Evolutionary conservation across 164 flowering plant genomes (phyloP), one percentile per base, ranked within the genome.

Genomic region (Dillenia turbinata): DNA sequence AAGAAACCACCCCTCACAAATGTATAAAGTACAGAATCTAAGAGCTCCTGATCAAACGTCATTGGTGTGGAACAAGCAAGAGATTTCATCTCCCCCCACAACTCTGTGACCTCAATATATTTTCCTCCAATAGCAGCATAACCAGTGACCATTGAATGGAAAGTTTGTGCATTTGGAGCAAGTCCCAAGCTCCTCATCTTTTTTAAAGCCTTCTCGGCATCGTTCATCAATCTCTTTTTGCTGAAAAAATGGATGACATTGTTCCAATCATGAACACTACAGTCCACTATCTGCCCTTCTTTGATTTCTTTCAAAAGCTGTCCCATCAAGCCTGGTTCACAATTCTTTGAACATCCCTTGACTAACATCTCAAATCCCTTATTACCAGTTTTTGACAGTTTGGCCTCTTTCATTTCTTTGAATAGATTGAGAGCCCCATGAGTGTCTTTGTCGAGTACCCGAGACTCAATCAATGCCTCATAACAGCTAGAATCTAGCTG

Each of bases 1-100:
- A 95, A 92, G 67, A 95, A 92, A 11, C 97, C 97, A 40, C 99
- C 99, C 58, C 97, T 84, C 19, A 90, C 97, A 76, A 92, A 95
- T 51, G 85, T 83, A 69, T 85, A 95, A 47, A 95, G 85, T 43
- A 92, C 73, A 44, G 97, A 78, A 73, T 95, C 99, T 69, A 95
- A 69, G 46, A 95, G 85, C 66, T 95, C 97, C 67, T 88, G 91
- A 62, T 95, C 97, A 73, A 95, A 90, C 73, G 80, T 88, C 81
- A 92, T 79, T 44, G 83, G 62, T 52, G 80, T 65, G 24, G 88
- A 62, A 65, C 70, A 68, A 61, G 89, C 82, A 70, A 84, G 65
- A 52, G 76, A 73, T 76, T 94, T 94, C 99, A 94, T 94, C 75
- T 89, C 97, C 44, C 96, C 99, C 97, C 97, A 91, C 22, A 94